Percentiles rank a stretch among this genome's conserved stretches.
Evolutionary conservation across 2,329 filamentous ascomycete species (phyloP).

Genomic region (Trichoderma sp.): DNA sequence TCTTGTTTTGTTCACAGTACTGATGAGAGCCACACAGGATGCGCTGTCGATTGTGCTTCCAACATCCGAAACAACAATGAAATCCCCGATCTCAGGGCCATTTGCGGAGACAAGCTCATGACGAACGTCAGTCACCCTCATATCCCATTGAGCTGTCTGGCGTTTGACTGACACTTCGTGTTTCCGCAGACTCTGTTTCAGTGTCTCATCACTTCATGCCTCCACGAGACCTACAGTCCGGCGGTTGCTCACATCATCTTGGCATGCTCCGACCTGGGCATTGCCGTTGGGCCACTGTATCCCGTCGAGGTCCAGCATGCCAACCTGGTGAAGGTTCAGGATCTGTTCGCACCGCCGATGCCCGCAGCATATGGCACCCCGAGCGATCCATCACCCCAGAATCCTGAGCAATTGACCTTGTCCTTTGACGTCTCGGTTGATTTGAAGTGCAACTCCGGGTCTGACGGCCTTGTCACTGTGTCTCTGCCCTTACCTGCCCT

Average conservation of each 20-base stretch:
- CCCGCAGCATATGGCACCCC: constrained; percentile 20
- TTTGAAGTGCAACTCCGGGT: constrained; percentile 38
- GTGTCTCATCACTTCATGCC: constrained; percentile 39
- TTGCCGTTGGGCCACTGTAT: constrained; percentile 37
- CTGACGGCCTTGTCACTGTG: constrained; percentile 39
- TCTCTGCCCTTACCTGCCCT: constrained; percentile 5
- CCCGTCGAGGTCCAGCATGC: constrained; percentile 37
- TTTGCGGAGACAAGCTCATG: constrained; percentile 32
- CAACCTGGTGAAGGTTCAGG: constrained; percentile 26
- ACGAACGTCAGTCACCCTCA: constrained; percentile 10
- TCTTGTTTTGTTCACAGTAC: not conserved
- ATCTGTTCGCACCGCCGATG: constrained; percentile 12
- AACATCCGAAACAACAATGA: constrained; percentile 30
- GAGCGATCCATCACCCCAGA: not conserved
- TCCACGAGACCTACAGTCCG: constrained; percentile 36
- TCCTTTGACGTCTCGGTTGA: constrained; percentile 35
- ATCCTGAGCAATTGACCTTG: constrained; percentile 21
- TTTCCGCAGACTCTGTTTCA: constrained; percentile 37
- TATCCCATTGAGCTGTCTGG: too few relatives aligned
- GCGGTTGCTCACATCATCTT: constrained; percentile 37
- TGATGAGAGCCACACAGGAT: constrained; percentile 27
- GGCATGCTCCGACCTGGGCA: constrained; percentile 36
- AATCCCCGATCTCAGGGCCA: constrained; percentile 28
- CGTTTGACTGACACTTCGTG: constrained; percentile 4
- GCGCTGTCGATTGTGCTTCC: constrained; percentile 32